Percentiles rank a stretch among this genome's conserved stretches.
phyloP scores from a whole-genome alignment of 768 basidiomycete genomes.

The Phlebiopsis flavidoalba region DNA sequence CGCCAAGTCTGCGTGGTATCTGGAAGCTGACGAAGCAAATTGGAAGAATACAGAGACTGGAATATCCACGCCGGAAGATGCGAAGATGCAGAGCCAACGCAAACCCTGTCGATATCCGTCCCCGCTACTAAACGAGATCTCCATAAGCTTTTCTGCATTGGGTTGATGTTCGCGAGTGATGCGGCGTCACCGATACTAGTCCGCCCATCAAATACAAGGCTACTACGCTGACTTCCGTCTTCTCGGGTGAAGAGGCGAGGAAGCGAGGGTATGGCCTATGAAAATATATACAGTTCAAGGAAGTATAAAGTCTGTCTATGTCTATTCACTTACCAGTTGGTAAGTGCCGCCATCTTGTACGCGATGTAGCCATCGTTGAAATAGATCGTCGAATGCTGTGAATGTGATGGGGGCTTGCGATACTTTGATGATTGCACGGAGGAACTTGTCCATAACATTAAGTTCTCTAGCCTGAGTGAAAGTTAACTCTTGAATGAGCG shows the following conservation, averaged over 20 bases:
- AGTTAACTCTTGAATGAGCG: not conserved
- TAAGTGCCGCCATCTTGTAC: constrained; percentile 30
- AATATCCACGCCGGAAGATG: constrained; percentile 62
- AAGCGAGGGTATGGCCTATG: constrained; percentile 49
- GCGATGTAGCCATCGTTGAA: constrained; percentile 54
- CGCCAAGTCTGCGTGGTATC: constrained; percentile 34
- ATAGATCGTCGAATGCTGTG: constrained; percentile 51
- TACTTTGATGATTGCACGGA: constrained; percentile 51
- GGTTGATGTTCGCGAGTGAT: constrained; percentile 35
- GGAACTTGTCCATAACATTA: constrained; percentile 18
- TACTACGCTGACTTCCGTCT: constrained; percentile 38
- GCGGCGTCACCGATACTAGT: constrained; percentile 25
- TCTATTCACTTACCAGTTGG: constrained; percentile 40
- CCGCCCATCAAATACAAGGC: constrained; percentile 29
- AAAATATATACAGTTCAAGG: not conserved
- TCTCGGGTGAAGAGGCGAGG: constrained; percentile 55
- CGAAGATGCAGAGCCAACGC: constrained; percentile 56
- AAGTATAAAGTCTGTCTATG: not conserved
- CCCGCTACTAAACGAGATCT: constrained; percentile 35
- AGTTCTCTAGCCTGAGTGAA: constrained; percentile 7
- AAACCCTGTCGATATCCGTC: constrained; percentile 44
- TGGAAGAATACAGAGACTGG: constrained; percentile 45
- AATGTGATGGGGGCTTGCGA: constrained; percentile 50
- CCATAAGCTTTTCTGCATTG: constrained; percentile 49
- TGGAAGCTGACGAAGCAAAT: constrained; percentile 36